Percentiles rank a stretch among this genome's conserved stretches.
Conservation (phyloP, 164 flowering plant species). For the Piper betle region DNA sequence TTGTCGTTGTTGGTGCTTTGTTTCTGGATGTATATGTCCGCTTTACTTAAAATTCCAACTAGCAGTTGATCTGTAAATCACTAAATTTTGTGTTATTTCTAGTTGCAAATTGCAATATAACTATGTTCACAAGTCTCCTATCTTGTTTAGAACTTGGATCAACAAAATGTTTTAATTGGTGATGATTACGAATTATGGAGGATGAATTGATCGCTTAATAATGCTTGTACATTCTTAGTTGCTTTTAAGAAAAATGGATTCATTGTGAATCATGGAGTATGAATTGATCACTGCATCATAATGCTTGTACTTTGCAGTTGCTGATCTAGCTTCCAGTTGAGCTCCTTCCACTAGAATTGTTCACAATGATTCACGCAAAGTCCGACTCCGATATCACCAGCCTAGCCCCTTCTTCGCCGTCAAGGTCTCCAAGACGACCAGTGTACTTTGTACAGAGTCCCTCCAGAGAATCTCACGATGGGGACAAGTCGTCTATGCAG, state of each 20-base stretch:
- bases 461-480: slow-evolving; percentile 92
- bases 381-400: slow-evolving; percentile 92
- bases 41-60: not conserved
- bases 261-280: too few species aligned
- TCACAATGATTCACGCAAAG: slow-evolving; percentile 50
- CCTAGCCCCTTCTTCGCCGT: slow-evolving; percentile 84
- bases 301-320: not conserved
- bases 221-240: too few species aligned
- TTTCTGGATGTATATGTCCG: not conserved
- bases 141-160: too few species aligned
- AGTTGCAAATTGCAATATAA: too few species aligned
- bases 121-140: too few species aligned
- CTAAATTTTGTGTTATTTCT: too few species aligned
- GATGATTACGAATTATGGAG: too few species aligned
- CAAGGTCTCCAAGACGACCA: slow-evolving; percentile 77
- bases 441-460: slow-evolving; percentile 93
- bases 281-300: not conserved
- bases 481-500: slow-evolving; percentile 86
- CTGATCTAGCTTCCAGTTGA: not conserved
- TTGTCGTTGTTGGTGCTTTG: not conserved
- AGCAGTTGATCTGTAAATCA: not conserved
- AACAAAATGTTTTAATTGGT: too few species aligned
- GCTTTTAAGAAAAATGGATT: too few species aligned
- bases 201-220: too few species aligned
- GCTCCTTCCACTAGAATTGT: not conserved